Percentiles rank a stretch among this genome's conserved stretches.
Conservation (phyloP, 768 basidiomycete species). For the Rhodocollybia butyracea region DNA sequence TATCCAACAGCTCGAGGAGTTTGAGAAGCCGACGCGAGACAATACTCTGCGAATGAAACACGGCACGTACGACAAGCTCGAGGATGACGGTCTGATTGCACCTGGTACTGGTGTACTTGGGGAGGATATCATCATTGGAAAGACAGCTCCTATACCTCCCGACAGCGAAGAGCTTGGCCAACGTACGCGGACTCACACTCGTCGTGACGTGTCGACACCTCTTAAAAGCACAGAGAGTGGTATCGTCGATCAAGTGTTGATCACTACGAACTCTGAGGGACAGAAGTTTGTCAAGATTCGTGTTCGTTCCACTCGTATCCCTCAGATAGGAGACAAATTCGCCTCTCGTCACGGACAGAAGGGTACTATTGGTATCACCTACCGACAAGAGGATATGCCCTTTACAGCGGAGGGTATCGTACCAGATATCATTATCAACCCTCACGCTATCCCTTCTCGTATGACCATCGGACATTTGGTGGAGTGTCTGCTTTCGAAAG, state of each 20-base stretch:
- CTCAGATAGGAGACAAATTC: conserved; percentile 99
- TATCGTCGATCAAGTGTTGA: conserved; percentile 94
- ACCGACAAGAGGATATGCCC: conserved; percentile 99
- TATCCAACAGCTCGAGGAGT: conserved; percentile 87
- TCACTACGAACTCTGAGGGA: conserved; percentile 94
- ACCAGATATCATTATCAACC: conserved; percentile 97
- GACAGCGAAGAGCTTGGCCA: conserved; percentile 98
- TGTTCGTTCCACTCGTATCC: conserved; percentile 91
- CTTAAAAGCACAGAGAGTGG: conserved; percentile 98
- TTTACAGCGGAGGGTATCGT: conserved; percentile 97
- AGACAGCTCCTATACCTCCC: conserved; percentile 94
- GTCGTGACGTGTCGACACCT: conserved; percentile 95
- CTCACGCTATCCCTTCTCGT: conserved; percentile 98
- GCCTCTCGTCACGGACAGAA: conserved; percentile 99
- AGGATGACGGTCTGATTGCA: conserved; percentile 93
- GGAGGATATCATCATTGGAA: conserved; percentile 99
- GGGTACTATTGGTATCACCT: conserved; percentile 99
- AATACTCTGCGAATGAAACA: conserved; percentile 96
- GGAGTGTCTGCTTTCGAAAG: conserved; percentile 94
- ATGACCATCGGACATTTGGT: conserved; percentile 99
- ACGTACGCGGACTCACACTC: conserved; percentile 87
- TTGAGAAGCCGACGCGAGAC: conserved; percentile 93
- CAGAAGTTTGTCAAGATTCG: conserved; percentile 99
- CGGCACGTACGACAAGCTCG: conserved; percentile 97
- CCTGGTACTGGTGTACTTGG: conserved; percentile 93